Percentiles rank a stretch among this genome's conserved stretches.
Evolutionary conservation across 371 early-diverging fungal genomes (phyloP).

Genomic region (Basidiobolus meristosporus): DNA sequence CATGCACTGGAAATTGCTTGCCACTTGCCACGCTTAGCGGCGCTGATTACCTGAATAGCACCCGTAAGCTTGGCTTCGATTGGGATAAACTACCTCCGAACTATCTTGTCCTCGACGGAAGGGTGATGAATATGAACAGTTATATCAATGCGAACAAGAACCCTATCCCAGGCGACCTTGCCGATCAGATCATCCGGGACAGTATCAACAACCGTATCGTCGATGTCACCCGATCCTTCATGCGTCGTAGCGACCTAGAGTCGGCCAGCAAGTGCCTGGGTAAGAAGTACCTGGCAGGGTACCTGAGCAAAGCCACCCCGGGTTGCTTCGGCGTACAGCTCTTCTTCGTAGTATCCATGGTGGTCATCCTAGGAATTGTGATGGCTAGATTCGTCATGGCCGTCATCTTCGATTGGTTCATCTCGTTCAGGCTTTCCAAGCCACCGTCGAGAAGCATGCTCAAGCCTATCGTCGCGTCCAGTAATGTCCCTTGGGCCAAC

Average conservation of each 20-base stretch:
- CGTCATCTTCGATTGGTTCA: slow-evolving; percentile 60
- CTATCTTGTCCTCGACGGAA: slow-evolving; percentile 61
- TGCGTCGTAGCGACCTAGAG: slow-evolving; percentile 22
- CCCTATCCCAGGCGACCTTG: slow-evolving; percentile 17
- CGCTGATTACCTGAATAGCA: too few relatives aligned
- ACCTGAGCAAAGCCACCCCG: slow-evolving; percentile 54
- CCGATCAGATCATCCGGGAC: slow-evolving; percentile 38
- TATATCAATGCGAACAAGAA: slow-evolving; percentile 24
- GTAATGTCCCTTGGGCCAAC: background rate
- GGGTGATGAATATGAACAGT: slow-evolving; percentile 45
- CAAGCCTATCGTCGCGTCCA: slow-evolving; percentile 4
- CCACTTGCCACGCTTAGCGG: too few relatives aligned
- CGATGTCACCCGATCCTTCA: slow-evolving; percentile 48
- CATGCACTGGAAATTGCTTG: too few relatives aligned
- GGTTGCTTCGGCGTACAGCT: slow-evolving; percentile 76
- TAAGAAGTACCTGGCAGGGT: slow-evolving; percentile 46
- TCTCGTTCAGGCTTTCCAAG: slow-evolving; percentile 42
- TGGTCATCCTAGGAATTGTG: slow-evolving; percentile 45
- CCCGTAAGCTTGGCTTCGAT: too few relatives aligned
- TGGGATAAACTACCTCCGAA: too few relatives aligned
- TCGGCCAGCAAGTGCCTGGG: slow-evolving; percentile 31
- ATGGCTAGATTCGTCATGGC: slow-evolving; percentile 66
- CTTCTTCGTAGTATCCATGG: slow-evolving; percentile 39
- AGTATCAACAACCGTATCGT: slow-evolving; percentile 15
- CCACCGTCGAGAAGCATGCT: slow-evolving; percentile 12